Percentiles rank a stretch among this genome's conserved stretches.
Conservation (phyloP, 306 rosid species). For the Castanea crenata region DNA sequence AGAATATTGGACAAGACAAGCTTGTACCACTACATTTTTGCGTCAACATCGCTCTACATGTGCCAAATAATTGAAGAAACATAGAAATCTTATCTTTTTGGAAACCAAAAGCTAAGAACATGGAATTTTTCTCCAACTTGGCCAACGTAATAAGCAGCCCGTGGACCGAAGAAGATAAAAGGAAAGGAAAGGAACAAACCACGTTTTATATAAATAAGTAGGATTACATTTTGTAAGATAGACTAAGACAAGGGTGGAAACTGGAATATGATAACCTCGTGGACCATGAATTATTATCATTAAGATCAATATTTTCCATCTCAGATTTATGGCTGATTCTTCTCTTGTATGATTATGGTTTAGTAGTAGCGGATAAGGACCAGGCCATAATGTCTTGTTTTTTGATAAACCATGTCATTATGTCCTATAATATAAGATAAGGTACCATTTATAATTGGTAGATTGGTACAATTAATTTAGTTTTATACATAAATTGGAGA, state of each 20-base stretch:
- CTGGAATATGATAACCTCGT: no score
- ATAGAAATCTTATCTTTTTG: no score
- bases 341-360: background rate
- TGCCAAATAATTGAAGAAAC: slow-evolving; percentile 4
- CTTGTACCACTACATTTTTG: background rate
- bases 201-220: no score
- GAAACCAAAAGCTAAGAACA: no score
- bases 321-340: background rate
- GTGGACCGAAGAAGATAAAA: no score
- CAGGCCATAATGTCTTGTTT: background rate
- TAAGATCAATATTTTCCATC: no score
- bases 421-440: background rate
- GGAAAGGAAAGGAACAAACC: no score
- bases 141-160: no score
- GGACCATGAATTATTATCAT: no score
- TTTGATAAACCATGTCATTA: background rate
- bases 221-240: no score
- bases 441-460: background rate
- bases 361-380: background rate
- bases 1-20: background rate
- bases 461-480: background rate
- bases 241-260: no score
- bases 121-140: no score
- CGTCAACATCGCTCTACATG: background rate
- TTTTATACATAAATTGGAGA: background rate